Evolutionary conservation across 1,139 yeast genomes (phyloP), one percentile per base, ranked within the genome.

Genomic region (Pichia inconspicua): DNA sequence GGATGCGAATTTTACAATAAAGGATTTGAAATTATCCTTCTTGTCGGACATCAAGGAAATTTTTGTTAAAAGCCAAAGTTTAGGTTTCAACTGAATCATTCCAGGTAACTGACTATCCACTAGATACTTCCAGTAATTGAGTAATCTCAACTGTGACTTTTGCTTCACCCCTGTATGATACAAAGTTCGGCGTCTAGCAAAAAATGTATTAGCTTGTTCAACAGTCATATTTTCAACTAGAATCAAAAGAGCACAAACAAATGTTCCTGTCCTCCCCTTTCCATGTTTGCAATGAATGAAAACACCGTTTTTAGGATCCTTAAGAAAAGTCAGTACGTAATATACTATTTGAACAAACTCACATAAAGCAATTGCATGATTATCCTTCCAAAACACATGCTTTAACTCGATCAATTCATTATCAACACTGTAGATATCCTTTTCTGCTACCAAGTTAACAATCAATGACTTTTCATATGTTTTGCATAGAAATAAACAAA

Each of bases 211-310:
- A 1, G 88, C 85, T 17, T 69, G 71, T 1, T 68, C 64, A 30
- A 74, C 67, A 0, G 69, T 56, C 46, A 66, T 53, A 4, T 60
- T 66, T 39, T 65, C 64, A 43, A 72, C 68, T 52, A 58, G 65
- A 75, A 89, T 80, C 51, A 90, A 63, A 58, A 80, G 84, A 0
- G 90, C 87, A 56, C 89, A 79, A 3, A 77, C 75, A 4, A 87
- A 66, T 0, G 90, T 77, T 0, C 97, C 97, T 0, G 95, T 82
- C 34, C 97, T 69, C 0, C 97, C 97, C 62, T 88, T 90, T 0
- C 97, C 97, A 51, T 88, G 89, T 58, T 85, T 82, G 61, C 97
- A 92, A 61, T 92, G 97, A 10, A 90, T 65, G 0, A 89, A 75
- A 0, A 85, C 94, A 1, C 81, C 80, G 53, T 76, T 74, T 0